Evolutionary conservation across 495 filamentous ascomycete genomes (phyloP), one percentile per base, ranked within the genome.

Genomic region (Halenospora varia): DNA sequence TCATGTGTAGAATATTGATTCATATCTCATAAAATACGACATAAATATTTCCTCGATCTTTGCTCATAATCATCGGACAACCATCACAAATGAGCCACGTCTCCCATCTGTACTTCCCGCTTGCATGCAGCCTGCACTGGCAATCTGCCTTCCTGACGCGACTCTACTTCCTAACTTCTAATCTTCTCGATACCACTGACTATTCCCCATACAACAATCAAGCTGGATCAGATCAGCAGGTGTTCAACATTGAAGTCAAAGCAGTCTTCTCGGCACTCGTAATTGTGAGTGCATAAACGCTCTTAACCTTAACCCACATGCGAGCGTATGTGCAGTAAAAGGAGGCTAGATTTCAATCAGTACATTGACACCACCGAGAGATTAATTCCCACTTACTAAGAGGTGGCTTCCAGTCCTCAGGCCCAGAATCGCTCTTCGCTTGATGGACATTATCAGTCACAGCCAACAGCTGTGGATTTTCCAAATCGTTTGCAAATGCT

Each of bases 401-500:
- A 0, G 85, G 79, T 9, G 88, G 88, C 77, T 89, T 86, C 88
- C 88, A 92, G 2, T 65, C 66, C 63, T 92, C 88, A 0, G 88
- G 88, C 11, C 81, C 80, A 57, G 76, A 74, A 63, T 89, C 87
- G 10, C 87, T 71, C 76, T 92, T 92, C 0, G 73, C 52, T 62
- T 82, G 73, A 70, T 92, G 90, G 40, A 90, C 84, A 51, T 82
- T 84, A 59, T 87, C 85, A 0, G 88, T 90, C 48, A 92, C 86
- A 2, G 88, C 84, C 63, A 87, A 76, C 10, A 90, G 76, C 72
- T 90, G 87, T 0, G 88, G 88, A 39, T 82, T 77, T 0, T 67
- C 73, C 41, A 90, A 67, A 67, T 90, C 88, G 70, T 92, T 92
- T 49, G 88, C 88, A 62, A 88, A 89, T 1, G 74, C 63, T 59